phyloP scores from a whole-genome alignment of 768 basidiomycete genomes.

The Amylocystis lapponica region DNA sequence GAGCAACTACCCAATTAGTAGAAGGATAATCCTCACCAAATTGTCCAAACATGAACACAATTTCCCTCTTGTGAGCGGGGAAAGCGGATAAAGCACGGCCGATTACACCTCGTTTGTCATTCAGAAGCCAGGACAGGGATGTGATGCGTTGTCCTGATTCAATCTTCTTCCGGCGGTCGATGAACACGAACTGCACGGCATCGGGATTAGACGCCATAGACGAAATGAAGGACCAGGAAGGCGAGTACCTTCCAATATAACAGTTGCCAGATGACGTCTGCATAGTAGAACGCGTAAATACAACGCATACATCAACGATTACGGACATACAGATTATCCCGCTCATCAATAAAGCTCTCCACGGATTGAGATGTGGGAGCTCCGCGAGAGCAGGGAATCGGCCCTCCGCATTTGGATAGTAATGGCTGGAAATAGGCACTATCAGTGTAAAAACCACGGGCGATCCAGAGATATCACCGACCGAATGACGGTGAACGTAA shows the following conservation, averaged over 20 bases:
- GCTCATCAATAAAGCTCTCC: conserved; percentile 69
- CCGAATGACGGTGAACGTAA: conserved; percentile 90
- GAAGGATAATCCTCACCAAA: conserved; percentile 41
- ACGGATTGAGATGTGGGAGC: conserved; percentile 65
- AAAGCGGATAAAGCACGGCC: conserved; percentile 63
- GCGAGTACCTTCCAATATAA: conserved; percentile 85
- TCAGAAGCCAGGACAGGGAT: conserved; percentile 82
- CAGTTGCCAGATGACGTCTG: conserved; percentile 90
- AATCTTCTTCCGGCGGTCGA: conserved; percentile 86
- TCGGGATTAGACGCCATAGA: neutral
- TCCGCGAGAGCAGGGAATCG: conserved; percentile 83
- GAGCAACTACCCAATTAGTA: neutral
- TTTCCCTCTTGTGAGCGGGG: conserved; percentile 55
- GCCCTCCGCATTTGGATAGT: conserved; percentile 70
- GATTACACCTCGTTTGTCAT: conserved; percentile 81
- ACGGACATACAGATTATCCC: conserved; percentile 72
- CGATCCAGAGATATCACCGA: conserved; percentile 28
- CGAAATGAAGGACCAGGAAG: neutral
- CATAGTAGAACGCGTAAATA: too few relatives aligned
- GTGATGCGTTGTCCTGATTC: conserved; percentile 88
- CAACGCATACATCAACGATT: too few relatives aligned
- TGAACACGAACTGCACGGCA: conserved; percentile 64
- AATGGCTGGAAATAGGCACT: conserved; percentile 51
- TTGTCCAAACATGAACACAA: conserved; percentile 81
- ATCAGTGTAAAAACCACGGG: neutral